A percentile compares a stretch with the other conserved stretches of the same genome.
Conservation (phyloP, 2,329 filamentous ascomycete species). For the Acrocalymma vagum region DNA sequence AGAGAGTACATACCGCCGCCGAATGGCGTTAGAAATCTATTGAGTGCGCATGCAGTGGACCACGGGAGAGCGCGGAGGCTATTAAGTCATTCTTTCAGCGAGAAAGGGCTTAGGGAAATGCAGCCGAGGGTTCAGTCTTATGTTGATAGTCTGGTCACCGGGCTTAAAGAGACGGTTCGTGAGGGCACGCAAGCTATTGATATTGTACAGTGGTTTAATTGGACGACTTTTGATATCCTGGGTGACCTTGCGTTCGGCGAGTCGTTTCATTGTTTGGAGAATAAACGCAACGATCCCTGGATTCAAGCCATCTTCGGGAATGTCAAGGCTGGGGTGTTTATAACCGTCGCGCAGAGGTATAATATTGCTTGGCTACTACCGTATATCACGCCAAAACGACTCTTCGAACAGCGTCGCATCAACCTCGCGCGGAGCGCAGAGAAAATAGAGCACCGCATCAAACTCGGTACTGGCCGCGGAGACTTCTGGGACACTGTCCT, state of each 20-base stretch:
- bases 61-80: constrained; percentile 42
- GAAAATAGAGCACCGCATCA: too few species aligned
- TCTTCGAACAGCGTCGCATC: too few species aligned
- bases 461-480: constrained; percentile 18
- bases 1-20: too few species aligned
- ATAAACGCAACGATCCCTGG: constrained; percentile 20
- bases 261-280: constrained; percentile 26
- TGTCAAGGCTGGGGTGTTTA: too few species aligned
- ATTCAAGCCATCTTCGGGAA: too few species aligned
- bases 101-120: constrained; percentile 42
- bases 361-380: too few species aligned
- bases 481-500: constrained; percentile 27
- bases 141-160: constrained; percentile 45
- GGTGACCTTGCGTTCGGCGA: constrained; percentile 38
- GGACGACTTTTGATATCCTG: constrained; percentile 30
- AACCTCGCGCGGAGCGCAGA: too few species aligned
- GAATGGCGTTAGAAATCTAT: not conserved
- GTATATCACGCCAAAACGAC: too few species aligned
- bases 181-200: constrained; percentile 35
- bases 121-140: constrained; percentile 44
- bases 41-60: not conserved
- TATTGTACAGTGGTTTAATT: constrained; percentile 34
- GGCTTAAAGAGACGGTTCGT: constrained; percentile 36
- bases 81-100: constrained; percentile 42
- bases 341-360: too few species aligned